Percentiles rank a stretch among this genome's conserved stretches.
Evolutionary conservation across 139 green algal species (phyloP).

Genomic region (Nannochloris sp.): DNA sequence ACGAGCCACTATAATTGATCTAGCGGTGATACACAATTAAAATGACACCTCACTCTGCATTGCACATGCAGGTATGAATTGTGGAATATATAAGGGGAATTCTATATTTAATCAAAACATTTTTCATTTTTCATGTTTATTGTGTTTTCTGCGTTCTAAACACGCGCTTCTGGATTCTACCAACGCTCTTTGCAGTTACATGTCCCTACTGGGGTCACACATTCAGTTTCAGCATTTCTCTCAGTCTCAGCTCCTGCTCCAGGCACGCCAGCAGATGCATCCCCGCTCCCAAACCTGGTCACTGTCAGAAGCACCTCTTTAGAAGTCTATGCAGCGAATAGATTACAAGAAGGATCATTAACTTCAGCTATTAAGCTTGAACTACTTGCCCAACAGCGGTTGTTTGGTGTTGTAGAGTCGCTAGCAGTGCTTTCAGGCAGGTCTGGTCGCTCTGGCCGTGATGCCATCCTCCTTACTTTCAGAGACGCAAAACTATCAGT

Average conservation of each 20-base stretch:
- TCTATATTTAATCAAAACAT: too few species aligned
- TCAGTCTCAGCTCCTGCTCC: constrained; percentile 27
- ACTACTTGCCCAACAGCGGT: constrained; percentile 29
- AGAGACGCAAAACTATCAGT: constrained; percentile 85
- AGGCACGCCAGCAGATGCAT: background rate
- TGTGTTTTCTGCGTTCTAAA: too few species aligned
- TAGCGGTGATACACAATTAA: too few species aligned
- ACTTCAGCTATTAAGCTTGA: constrained; percentile 30
- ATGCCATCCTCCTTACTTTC: constrained; percentile 69
- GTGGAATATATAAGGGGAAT: too few species aligned
- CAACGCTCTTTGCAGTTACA: constrained; percentile 62
- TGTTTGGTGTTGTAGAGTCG: constrained; percentile 63
- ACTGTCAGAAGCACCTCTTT: constrained; percentile 54
- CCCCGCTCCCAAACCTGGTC: constrained; percentile 57
- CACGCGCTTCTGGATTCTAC: too few species aligned
- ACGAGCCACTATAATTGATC: too few species aligned
- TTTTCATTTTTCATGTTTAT: too few species aligned
- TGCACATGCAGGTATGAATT: too few species aligned
- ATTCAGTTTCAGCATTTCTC: constrained; percentile 53
- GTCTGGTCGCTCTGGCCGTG: constrained; percentile 28
- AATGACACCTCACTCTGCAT: too few species aligned
- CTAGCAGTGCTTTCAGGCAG: constrained; percentile 53
- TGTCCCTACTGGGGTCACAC: constrained; percentile 54
- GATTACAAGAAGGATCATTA: background rate
- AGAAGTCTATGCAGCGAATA: constrained; percentile 57